Conservation (phyloP, 129 eudicot species). For the carrot (Daucus carota) region DH1_v3.0 NC_030381.2:4413001-4413500, state of each 20-base stretch:
- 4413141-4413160: conserved; percentile 41
- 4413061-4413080: not conserved
- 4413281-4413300: conserved; percentile 59
- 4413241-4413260: conserved; percentile 41
- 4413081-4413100: not conserved
- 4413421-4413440: not conserved
- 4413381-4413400: not conserved
- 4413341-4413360: not conserved
- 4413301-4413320: conserved; percentile 2
- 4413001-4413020: not conserved
- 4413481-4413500: conserved; percentile 66
- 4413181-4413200: conserved; percentile 56
- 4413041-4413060: not conserved
- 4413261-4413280: conserved; percentile 74
- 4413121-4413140: conserved; percentile 61
- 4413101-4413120: conserved; percentile 41
- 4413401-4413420: not conserved
- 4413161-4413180: conserved; percentile 52
- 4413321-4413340: not conserved
- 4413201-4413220: conserved; percentile 54
- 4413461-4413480: conserved; percentile 48
- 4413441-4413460: no score
- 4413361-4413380: not conserved
- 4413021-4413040: not conserved
- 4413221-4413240: conserved; percentile 41